phyloP scores from a whole-genome alignment of 2,329 filamentous ascomycete genomes.

The Colletotrichum melonis region DNA sequence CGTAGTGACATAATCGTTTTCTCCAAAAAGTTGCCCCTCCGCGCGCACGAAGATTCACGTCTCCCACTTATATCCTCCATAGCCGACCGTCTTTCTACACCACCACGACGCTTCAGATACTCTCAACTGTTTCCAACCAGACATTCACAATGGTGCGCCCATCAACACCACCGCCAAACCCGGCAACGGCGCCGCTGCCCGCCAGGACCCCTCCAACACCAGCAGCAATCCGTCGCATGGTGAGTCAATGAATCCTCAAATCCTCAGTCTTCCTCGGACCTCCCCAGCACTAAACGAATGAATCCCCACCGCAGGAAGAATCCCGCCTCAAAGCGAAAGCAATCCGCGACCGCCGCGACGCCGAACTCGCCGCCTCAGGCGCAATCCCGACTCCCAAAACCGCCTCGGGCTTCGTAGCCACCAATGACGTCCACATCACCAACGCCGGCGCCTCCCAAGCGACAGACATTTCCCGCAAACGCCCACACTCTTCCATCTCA shows the following conservation, averaged over 20 bases:
- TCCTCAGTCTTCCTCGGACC: not conserved
- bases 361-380: conserved; percentile 64
- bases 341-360: conserved; percentile 78
- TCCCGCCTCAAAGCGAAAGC: conserved; percentile 91
- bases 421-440: conserved; percentile 69
- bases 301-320: conserved; percentile 72
- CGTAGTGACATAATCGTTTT: conserved; percentile 36
- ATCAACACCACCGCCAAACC: conserved; percentile 55
- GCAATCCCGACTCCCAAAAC: conserved; percentile 58
- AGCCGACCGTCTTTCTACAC: not conserved
- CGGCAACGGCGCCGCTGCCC: conserved; percentile 43
- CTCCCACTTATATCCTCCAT: not conserved
- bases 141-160: conserved; percentile 56
- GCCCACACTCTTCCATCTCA: conserved; percentile 74
- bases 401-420: conserved; percentile 78
- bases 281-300: conserved; percentile 14
- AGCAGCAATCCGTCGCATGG: conserved; percentile 66
- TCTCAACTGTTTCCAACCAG: not conserved
- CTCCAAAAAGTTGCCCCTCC: conserved; percentile 27
- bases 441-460: conserved; percentile 45
- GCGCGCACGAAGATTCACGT: conserved; percentile 1
- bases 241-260: conserved; percentile 46
- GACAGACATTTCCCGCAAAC: conserved; percentile 70
- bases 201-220: conserved; percentile 62
- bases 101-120: not conserved